Base-by-base conservation (phyloP, 2,329 filamentous ascomycete genomes). In the Drechmeria coniospora region DNA sequence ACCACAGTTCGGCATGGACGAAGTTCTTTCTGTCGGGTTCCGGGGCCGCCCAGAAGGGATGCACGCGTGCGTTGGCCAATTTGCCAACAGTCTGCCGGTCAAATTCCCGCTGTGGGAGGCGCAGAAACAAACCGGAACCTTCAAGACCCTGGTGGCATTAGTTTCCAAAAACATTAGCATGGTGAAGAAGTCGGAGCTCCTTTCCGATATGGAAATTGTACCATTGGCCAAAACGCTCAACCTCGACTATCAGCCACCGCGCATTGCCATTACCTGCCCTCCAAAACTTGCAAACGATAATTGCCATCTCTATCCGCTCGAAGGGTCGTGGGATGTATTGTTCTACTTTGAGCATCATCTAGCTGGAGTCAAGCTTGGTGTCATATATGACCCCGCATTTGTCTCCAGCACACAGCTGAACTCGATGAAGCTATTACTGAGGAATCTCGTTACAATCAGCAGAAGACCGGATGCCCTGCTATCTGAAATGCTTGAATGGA, bases 1-100 rank as follows among this genome's bases (percentile, higher is more conserved):
- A 7, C 31, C 31, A 5, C 24, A 21, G 7, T n/a, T 32, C 12
- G 31, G 31, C 7, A 12, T 12, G 19, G 31, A 32, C 12, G 27
- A 32, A 21, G 31, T 32, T 15, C 18, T 32, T 8, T 32, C 31
- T 8, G 19, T 32, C 13, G 31, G 22, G 11, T 32, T 32, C 15
- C 22, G 21, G 9, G 16, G 28, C 17, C 28, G 23, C 10, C 28
- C 22, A 6, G 15, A 25, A 14, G 31, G 30, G 15, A 29, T 32
- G 27, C 8, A 19, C 10, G 14, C 15, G 12, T 32, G 31, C 16
- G 20, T 32, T 21, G 31, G 31, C 2, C 31, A 32, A 11, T 32
- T 32, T 17, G 31, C 31, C 26, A 32, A 32, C 16, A 20, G 23
- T 9, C 27, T 32, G 8, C 31, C 31, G 4, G 31, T 32, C 4